phyloP scores from a whole-genome alignment of 306 rosid genomes.

The Cicer arietinum region DNA sequence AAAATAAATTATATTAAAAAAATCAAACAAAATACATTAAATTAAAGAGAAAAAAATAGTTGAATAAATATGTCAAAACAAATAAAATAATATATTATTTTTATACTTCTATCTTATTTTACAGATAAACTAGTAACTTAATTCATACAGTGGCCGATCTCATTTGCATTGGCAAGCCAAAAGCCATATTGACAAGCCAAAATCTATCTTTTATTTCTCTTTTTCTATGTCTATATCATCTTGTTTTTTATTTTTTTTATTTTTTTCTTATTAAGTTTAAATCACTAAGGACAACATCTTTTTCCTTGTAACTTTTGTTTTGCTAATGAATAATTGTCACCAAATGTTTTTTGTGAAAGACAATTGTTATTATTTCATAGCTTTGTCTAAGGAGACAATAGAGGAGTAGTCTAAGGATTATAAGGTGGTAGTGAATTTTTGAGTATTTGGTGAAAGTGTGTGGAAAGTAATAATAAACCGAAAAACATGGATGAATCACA shows the following conservation, averaged over 20 bases:
- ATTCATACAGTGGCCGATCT: constrained; percentile 29
- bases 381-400: constrained; percentile 66
- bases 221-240: neutral
- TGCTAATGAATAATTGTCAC: constrained; percentile 20
- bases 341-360: constrained; percentile 36
- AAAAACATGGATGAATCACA: constrained; percentile 43
- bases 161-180: neutral
- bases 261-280: constrained; percentile 11
- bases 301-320: constrained; percentile 26
- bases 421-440: constrained; percentile 28
- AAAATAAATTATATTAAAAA: no score
- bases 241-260: constrained; percentile 22
- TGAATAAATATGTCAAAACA: no score
- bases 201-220: neutral
- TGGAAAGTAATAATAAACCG: constrained; percentile 25
- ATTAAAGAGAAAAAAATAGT: no score
- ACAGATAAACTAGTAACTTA: no score
- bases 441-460: neutral
- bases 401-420: constrained; percentile 52
- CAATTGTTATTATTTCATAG: constrained; percentile 54
- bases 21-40: no score
- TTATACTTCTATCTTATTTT: no score
- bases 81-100: no score
- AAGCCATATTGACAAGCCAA: constrained; percentile 28
- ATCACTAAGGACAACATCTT: constrained; percentile 6